phyloP scores from a whole-genome alignment of 306 rosid species.

The Mimosa bimucronata region DNA sequence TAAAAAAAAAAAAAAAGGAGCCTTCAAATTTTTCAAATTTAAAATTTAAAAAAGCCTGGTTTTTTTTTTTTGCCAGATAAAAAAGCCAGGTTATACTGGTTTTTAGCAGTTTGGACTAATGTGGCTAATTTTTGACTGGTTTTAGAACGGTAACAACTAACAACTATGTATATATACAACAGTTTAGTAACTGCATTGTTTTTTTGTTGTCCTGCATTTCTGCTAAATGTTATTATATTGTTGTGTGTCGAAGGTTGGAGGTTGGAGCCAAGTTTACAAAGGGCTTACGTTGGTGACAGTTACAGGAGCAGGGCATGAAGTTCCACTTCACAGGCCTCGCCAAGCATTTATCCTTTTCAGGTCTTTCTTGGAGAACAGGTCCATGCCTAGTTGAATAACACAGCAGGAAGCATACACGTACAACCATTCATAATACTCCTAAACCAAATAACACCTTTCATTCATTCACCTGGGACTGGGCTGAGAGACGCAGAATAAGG shows the following conservation, averaged over 20 bases:
- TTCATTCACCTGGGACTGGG: not conserved
- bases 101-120: not conserved
- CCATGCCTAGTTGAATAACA: conserved; percentile 43
- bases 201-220: not conserved
- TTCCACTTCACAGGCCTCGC: conserved; percentile 90
- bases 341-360: conserved; percentile 84
- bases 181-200: not conserved
- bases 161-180: not conserved
- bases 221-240: conserved; percentile 17
- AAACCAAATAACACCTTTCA: not conserved
- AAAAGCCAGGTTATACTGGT: not conserved
- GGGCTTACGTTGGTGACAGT: conserved; percentile 86
- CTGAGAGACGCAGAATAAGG: conserved; percentile 43
- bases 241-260: conserved; percentile 71
- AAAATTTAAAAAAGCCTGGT: too few species aligned
- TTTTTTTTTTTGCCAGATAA: too few species aligned
- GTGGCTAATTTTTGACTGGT: not conserved
- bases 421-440: not conserved
- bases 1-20: not conserved
- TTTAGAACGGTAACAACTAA: not conserved
- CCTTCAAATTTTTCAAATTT: not conserved
- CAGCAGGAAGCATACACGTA: not conserved
- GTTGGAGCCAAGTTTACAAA: conserved; percentile 88
- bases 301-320: conserved; percentile 95
- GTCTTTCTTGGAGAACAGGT: conserved; percentile 84